Percentiles rank a stretch among this genome's conserved stretches.
These are phyloP conservation scores for Penicillium frequentans DNA, from an alignment of 2,329 filamentous ascomycete species.

Conservation along the genomic window DNA sequence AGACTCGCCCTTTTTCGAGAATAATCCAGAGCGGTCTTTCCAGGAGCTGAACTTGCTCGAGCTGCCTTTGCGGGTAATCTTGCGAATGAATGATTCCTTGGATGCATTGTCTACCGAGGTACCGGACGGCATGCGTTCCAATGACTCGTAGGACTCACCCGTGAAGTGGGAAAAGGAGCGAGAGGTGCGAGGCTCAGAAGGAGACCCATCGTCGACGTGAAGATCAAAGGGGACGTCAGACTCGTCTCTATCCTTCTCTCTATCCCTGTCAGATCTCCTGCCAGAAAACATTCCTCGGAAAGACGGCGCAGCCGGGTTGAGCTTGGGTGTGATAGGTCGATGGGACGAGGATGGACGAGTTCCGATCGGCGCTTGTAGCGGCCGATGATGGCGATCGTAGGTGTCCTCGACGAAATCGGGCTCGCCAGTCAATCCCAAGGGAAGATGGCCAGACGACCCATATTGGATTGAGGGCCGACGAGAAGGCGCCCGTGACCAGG, in stretches of 20 bases:
- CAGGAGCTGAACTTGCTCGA: constrained; percentile 54
- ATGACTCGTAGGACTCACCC: constrained; percentile 48
- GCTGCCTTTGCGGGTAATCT: constrained; percentile 52
- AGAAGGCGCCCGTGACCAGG: constrained; percentile 76
- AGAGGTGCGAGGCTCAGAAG: constrained; percentile 46
- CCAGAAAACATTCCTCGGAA: constrained; percentile 73
- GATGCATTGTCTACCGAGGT: constrained; percentile 42
- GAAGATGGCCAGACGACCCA: constrained; percentile 67
- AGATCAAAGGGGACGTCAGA: constrained; percentile 29
- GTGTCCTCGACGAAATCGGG: constrained; percentile 48
- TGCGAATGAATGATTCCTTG: constrained; percentile 53
- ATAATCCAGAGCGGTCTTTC: constrained; percentile 51
- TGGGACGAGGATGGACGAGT: constrained; percentile 67
- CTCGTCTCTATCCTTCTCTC: constrained; percentile 40
- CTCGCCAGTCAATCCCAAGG: constrained; percentile 55
- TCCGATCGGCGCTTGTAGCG: constrained; percentile 70
- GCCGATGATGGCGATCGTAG: constrained; percentile 49
- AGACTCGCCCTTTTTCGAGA: constrained; percentile 47
- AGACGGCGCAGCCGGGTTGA: constrained; percentile 87
- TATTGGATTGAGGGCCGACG: constrained; percentile 77
- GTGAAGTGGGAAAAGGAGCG: constrained; percentile 47
- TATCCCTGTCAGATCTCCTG: constrained; percentile 46
- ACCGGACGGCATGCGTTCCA: constrained; percentile 48
- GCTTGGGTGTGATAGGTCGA: constrained; percentile 56
- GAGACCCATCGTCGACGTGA: constrained; percentile 40